Base-by-base conservation (phyloP, 257 asterid species). In the Plectranthus barbatus region DNA sequence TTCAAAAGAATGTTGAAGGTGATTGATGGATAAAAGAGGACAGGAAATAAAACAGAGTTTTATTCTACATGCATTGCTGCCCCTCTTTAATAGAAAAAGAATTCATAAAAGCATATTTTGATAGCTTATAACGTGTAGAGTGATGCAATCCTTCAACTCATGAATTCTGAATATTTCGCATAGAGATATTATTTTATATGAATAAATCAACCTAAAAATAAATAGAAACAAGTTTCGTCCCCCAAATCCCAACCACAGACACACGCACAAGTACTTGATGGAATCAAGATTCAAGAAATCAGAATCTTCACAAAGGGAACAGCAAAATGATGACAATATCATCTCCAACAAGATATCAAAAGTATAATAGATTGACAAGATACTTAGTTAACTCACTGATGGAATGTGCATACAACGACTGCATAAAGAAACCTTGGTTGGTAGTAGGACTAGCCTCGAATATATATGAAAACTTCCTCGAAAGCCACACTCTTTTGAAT, bases 401-500 rank as follows among this genome's bases (percentile, higher is more conserved):
- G n/a, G n/a, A n/a, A n/a, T n/a, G n/a, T n/a, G n/a, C n/a, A n/a
- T n/a, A n/a, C n/a, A n/a, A n/a, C n/a, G n/a, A n/a, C n/a, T n/a
- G n/a, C n/a, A n/a, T n/a, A n/a, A n/a, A n/a, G n/a, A n/a, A n/a
- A n/a, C n/a, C n/a, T n/a, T n/a, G n/a, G n/a, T n/a, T n/a, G n/a
- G n/a, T n/a, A n/a, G n/a, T n/a, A n/a, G n/a, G n/a, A n/a, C n/a
- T n/a, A n/a, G n/a, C n/a, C n/a, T n/a, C n/a, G n/a, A n/a, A n/a
- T n/a, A n/a, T n/a, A n/a, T n/a, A n/a, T n/a, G n/a, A n/a, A n/a
- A 91, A 86, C 74, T 79, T 88, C 73, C 73, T 88, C 3, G 80
- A 82, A 65, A 78, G 80, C 97, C 97, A 91, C 7, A 83, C 71
- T 59, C 74, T 81, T 81, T 86, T 91, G 87, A 91, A 72, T 64